phyloP scores from a whole-genome alignment of 208 protist genomes.

The Leishmania arabica region DNA sequence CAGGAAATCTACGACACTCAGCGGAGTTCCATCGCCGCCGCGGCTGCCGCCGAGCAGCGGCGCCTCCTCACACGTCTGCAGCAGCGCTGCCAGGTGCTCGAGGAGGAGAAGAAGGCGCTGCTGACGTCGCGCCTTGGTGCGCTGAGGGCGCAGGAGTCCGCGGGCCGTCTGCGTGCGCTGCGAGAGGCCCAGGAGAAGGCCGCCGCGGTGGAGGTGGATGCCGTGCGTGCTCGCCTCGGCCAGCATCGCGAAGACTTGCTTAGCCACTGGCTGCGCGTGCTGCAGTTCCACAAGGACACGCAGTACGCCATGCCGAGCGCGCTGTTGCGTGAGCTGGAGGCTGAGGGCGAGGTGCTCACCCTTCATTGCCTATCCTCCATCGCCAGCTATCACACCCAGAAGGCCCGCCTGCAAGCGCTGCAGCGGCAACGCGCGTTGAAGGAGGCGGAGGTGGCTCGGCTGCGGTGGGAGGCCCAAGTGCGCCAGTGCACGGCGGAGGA shows the following conservation, averaged over 20 bases:
- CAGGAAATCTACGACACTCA: constrained; percentile 22
- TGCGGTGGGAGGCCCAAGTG: constrained; percentile 34
- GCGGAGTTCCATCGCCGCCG: constrained; percentile 17
- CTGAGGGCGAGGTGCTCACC: constrained; percentile 18
- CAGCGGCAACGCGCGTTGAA: constrained; percentile 23
- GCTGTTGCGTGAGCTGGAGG: constrained; percentile 23
- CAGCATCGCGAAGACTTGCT: constrained; percentile 18
- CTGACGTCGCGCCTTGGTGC: constrained; percentile 7
- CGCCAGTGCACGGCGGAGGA: constrained; percentile 31
- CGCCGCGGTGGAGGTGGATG: constrained; percentile 19
- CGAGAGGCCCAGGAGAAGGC: constrained; percentile 23
- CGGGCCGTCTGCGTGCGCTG: constrained; percentile 24
- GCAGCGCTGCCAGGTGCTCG: constrained; percentile 11
- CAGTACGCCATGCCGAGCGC: constrained; percentile 18
- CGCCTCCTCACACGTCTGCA: constrained; percentile 32
- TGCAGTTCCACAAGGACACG: constrained; percentile 15
- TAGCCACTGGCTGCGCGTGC: constrained; percentile 19
- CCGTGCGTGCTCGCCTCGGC: constrained; percentile 25
- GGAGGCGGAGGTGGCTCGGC: constrained; percentile 29
- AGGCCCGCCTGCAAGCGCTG: constrained; percentile 26
- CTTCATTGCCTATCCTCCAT: constrained; percentile 16
- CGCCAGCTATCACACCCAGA: constrained; percentile 25
- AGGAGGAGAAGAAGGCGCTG: constrained; percentile 17
- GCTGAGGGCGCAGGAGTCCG: constrained; percentile 24
- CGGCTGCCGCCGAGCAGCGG: constrained; percentile 29